These are phyloP conservation scores for Ogataea dorogensis DNA, from an alignment of 805 yeast species.

Conservation along the genomic window DNA sequence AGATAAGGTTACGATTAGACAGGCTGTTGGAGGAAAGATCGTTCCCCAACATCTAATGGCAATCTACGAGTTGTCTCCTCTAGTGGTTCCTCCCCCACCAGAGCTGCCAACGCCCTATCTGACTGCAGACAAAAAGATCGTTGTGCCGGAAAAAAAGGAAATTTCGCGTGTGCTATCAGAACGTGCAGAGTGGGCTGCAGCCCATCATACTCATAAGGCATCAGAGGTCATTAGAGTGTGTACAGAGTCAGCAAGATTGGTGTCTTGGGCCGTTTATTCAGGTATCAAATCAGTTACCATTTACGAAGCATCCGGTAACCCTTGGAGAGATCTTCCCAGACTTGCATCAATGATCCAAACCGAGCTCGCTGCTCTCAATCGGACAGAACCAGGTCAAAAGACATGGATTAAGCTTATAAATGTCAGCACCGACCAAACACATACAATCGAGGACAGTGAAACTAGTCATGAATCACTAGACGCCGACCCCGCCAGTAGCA, in stretches of 20 bases:
- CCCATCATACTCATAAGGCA: constrained; percentile 39
- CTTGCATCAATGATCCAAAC: constrained; percentile 27
- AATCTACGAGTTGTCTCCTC: constrained; percentile 32
- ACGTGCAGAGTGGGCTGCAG: constrained; percentile 40
- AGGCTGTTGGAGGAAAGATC: constrained; percentile 18
- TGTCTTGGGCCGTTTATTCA: constrained; percentile 29
- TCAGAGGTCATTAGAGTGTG: constrained; percentile 41
- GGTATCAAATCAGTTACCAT: constrained; percentile 27
- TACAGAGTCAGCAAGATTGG: constrained; percentile 36
- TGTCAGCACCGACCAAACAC: constrained; percentile 16
- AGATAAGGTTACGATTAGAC: constrained; percentile 11
- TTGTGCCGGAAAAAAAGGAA: constrained; percentile 39
- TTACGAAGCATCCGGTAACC: constrained; percentile 30
- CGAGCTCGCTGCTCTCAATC: constrained; percentile 25
- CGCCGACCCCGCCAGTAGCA: constrained; percentile 1
- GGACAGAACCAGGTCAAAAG: constrained; percentile 13
- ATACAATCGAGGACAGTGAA: constrained; percentile 16
- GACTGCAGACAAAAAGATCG: constrained; percentile 39
- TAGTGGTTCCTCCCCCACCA: constrained; percentile 39
- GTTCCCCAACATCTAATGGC: constrained; percentile 35
- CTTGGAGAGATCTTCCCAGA: constrained; percentile 30
- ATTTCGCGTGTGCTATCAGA: constrained; percentile 31
- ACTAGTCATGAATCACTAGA: constrained; percentile 1
- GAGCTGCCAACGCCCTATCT: constrained; percentile 44
- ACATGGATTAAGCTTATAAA: constrained; percentile 27